phyloP scores from a whole-genome alignment of 2,329 filamentous ascomycete species.

The Aureobasidium zeae region DNA sequence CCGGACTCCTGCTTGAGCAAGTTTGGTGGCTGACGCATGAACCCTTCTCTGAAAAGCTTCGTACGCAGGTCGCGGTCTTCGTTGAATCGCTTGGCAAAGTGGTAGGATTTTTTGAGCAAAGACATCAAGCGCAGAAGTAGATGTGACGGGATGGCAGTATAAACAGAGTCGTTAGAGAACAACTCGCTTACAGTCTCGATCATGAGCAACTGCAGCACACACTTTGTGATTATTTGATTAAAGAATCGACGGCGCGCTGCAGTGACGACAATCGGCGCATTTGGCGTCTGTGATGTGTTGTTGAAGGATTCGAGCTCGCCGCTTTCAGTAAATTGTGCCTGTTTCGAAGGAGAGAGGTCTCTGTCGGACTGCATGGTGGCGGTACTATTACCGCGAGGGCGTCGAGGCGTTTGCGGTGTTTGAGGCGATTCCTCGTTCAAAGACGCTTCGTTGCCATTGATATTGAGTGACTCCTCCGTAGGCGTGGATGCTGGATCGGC shows the following conservation, averaged over 20 bases:
- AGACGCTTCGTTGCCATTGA: conserved; percentile 27
- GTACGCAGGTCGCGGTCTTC: conserved; percentile 93
- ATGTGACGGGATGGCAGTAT: conserved; percentile 79
- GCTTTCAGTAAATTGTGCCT: conserved; percentile 20
- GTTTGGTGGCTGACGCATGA: conserved; percentile 99
- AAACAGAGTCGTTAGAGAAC: conserved; percentile 94
- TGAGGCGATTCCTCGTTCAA: neutral
- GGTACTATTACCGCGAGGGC: conserved; percentile 5
- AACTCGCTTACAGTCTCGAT: conserved; percentile 98
- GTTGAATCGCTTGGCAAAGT: conserved; percentile 96
- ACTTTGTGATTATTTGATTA: conserved; percentile 98
- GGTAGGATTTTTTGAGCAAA: conserved; percentile 88
- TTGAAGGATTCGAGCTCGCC: conserved; percentile 74
- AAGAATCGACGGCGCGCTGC: conserved; percentile 90
- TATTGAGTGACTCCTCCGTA: conserved; percentile 36
- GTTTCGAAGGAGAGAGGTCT: conserved; percentile 3
- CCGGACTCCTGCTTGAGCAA: conserved; percentile 94
- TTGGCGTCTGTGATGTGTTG: conserved; percentile 73
- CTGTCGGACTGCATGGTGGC: conserved; percentile 11
- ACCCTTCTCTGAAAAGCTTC: conserved; percentile 90
- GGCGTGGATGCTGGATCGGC: conserved; percentile 25
- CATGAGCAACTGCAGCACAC: conserved; percentile 94
- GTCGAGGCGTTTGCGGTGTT: conserved; percentile 10
- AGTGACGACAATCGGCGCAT: conserved; percentile 85
- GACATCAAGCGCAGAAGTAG: conserved; percentile 89